Base-by-base conservation (phyloP, 2,329 filamentous ascomycete genomes). In the Aphanoascus verrucosus region DNA sequence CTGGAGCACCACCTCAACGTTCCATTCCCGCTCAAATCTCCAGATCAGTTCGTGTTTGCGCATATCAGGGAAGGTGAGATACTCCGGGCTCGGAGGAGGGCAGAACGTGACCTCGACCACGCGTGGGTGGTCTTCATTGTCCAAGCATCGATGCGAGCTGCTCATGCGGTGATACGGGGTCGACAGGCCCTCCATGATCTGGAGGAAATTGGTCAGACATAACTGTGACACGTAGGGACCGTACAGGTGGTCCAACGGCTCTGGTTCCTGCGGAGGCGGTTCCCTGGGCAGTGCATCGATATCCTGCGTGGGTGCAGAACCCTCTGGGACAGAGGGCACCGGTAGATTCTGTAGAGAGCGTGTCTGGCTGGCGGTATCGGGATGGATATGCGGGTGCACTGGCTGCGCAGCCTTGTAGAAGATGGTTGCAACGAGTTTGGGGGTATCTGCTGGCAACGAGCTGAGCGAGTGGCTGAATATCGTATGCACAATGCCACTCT, bases 11-110 rank as follows among this genome's bases (percentile, higher is more conserved):
- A 91, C 84, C 68, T 94, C 87, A 40, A 93, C 84, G 63, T 89
- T 90, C 87, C 88, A 94, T 67, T 91, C 86, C 58, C 82, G 80
- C 77, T 94, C 88, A 63, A 94, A 94, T 15, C 83, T 79, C 73
- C 86, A 88, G 55, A 94, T 82, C 56, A 82, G 80, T 71, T 91
- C 86, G 67, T 94, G 84, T 64, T 86, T 86, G 58, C 86, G 80
- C 61, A 94, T 72, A 60, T 89, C 85, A 2, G 77, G 72, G 15
- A 91, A 73, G 3, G 73, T 70, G 6, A 77, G 64, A 48, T 75
- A 75, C 11, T 72, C 64, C 1, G 74, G 70, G 47, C 75, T 71
- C 14, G 71, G 72, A 2, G 76, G 72, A 0, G 77, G 71, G 3
- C 74, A 72, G 59, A 79, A 75, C 1, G 70, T 73, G 44, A 77